These are phyloP conservation scores for Rhodomyrtus tomentosa DNA, from an alignment of 345 rosid genomes.

Conservation along the genomic window DNA sequence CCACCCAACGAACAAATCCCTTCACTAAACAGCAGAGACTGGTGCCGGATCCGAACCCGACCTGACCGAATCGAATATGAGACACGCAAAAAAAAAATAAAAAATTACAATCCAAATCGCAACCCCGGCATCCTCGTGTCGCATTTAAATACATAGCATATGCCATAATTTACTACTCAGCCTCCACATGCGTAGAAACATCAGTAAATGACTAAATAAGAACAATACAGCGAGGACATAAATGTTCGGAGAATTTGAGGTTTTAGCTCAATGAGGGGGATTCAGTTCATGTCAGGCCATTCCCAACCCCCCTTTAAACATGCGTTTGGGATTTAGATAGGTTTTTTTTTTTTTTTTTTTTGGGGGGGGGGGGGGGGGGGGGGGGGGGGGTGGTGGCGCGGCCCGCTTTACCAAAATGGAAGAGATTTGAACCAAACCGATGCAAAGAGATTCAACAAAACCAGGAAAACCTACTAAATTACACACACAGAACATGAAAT, in stretches of 20 bases:
- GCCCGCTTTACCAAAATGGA: not conserved
- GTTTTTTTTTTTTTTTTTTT: too few relatives aligned
- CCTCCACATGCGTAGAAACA: not conserved
- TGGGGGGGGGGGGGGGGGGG: not conserved
- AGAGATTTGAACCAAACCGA: not conserved
- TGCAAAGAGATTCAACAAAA: not conserved
- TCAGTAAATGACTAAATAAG: not conserved
- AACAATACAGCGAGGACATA: not conserved
- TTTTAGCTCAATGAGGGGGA: not conserved
- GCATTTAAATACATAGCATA: not conserved
- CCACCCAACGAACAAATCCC: not conserved
- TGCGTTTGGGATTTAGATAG: not conserved
- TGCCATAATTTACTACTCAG: not conserved
- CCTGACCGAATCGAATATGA: not conserved
- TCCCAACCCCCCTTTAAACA: not conserved
- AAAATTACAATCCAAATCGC: not conserved
- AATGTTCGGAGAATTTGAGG: not conserved
- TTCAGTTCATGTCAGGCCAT: not conserved
- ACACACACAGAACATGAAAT: slow-evolving; percentile 6
- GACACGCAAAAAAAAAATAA: not conserved
- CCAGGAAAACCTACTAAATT: slow-evolving; percentile 33
- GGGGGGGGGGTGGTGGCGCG: not conserved
- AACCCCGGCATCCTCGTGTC: not conserved
- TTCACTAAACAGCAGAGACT: not conserved
- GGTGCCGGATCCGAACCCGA: not conserved